A percentile compares a stretch with the other conserved stretches of the same genome.
These are phyloP conservation scores for Colletotrichum ledebouriae DNA, from an alignment of 2,329 filamentous ascomycete genomes.

Conservation along the genomic window DNA sequence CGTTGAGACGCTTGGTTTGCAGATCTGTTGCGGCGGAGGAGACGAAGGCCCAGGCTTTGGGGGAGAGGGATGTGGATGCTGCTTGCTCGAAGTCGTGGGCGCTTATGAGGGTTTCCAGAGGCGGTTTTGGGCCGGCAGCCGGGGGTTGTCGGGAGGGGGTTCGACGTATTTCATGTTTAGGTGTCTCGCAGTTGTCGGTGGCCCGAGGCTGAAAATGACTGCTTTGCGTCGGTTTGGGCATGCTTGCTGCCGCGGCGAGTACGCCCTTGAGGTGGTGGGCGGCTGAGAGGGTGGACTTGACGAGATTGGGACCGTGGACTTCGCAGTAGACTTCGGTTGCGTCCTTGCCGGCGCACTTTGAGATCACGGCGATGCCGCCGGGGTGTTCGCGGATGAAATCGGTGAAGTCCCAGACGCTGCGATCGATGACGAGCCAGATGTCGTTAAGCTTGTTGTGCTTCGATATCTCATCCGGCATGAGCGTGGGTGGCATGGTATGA, in stretches of 20 bases:
- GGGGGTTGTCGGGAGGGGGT: background rate
- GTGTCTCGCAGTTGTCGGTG: slow-evolving; percentile 32
- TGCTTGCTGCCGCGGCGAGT: slow-evolving; percentile 47
- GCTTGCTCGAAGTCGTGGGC: slow-evolving; percentile 71
- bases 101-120: slow-evolving; percentile 68
- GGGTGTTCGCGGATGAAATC: slow-evolving; percentile 66
- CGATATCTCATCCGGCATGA: slow-evolving; percentile 60
- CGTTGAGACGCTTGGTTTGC: slow-evolving; percentile 70
- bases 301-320: slow-evolving; percentile 61
- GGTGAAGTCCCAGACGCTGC: slow-evolving; percentile 75
- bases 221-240: slow-evolving; percentile 26
- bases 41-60: slow-evolving; percentile 79
- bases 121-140: slow-evolving; percentile 53
- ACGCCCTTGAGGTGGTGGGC: slow-evolving; percentile 63
- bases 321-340: slow-evolving; percentile 66
- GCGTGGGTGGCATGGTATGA: slow-evolving; percentile 38
- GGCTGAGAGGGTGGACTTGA: slow-evolving; percentile 56
- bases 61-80: slow-evolving; percentile 66
- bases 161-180: background rate
- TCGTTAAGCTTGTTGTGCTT: slow-evolving; percentile 61
- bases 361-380: slow-evolving; percentile 58
- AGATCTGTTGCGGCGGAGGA: slow-evolving; percentile 74
- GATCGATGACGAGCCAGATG: slow-evolving; percentile 76
- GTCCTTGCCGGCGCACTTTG: slow-evolving; percentile 65
- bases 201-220: slow-evolving; percentile 48